Percentiles rank a stretch among this genome's conserved stretches.
Evolutionary conservation across 306 rosid genomes (phyloP).

Genomic region (Casuarina glauca): DNA sequence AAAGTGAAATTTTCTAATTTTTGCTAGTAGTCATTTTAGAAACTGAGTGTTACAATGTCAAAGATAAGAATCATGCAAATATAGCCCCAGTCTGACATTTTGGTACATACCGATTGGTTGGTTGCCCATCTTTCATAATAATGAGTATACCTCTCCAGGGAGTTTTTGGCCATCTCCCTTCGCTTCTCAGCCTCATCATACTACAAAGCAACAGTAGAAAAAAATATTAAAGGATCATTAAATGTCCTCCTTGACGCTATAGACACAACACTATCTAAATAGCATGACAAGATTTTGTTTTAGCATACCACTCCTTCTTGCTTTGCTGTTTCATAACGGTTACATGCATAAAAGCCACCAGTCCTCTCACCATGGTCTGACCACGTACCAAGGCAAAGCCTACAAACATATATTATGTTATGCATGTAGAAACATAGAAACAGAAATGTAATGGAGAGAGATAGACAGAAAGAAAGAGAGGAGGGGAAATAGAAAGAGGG

Average conservation of each 20-base stretch:
- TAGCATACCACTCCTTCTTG: conserved; percentile 78
- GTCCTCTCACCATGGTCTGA: conserved; percentile 94
- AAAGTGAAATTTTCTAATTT: neutral
- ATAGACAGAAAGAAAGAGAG: neutral
- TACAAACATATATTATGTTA: conserved; percentile 30
- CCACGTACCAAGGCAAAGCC: conserved; percentile 97
- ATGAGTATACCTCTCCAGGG: conserved; percentile 55
- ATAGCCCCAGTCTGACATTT: neutral
- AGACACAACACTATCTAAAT: neutral
- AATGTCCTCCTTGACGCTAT: neutral
- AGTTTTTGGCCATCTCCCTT: conserved; percentile 42
- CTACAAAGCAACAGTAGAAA: conserved; percentile 23
- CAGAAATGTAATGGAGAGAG: neutral
- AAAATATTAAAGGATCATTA: conserved; percentile 1
- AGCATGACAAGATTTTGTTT: neutral
- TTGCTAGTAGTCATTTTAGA: neutral
- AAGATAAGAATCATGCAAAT: neutral
- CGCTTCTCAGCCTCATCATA: conserved; percentile 42
- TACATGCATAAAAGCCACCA: conserved; percentile 96
- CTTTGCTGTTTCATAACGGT: conserved; percentile 87
- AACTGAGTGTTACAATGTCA: neutral
- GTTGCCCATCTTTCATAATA: conserved; percentile 64
- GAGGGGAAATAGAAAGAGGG: neutral
- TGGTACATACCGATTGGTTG: conserved; percentile 54
- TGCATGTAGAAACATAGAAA: too few relatives aligned